Conservation (phyloP, 495 filamentous ascomycete genomes). For the Echria macrotheca region DNA sequence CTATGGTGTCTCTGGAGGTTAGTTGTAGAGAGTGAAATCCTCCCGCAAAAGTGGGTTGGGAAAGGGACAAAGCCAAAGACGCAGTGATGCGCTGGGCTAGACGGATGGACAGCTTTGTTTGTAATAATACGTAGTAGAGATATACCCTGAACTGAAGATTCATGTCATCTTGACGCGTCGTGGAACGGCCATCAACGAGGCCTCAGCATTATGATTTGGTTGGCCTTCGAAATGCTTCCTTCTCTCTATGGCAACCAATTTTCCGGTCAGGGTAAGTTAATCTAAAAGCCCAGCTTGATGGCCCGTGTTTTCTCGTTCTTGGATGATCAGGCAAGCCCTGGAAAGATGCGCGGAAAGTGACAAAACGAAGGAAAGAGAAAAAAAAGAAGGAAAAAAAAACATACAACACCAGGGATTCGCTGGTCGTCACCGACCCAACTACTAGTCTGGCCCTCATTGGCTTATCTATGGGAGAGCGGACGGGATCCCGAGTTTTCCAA, state of each 20-base stretch:
- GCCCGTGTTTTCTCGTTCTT: too few species aligned
- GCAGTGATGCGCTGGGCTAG: constrained; percentile 19
- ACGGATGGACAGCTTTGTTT: background rate
- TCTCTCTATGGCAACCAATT: too few species aligned
- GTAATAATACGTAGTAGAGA: background rate
- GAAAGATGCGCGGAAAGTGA: too few species aligned
- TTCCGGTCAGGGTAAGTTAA: too few species aligned
- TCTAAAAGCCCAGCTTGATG: too few species aligned
- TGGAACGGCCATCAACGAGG: too few species aligned
- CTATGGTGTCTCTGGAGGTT: constrained; percentile 80
- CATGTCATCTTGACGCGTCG: too few species aligned
- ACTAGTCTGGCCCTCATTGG: constrained; percentile 32
- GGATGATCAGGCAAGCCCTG: too few species aligned
- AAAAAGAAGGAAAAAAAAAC: too few species aligned
- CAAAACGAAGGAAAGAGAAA: too few species aligned
- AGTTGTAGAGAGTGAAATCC: constrained; percentile 52
- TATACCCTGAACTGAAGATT: constrained; percentile 6
- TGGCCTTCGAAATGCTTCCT: too few species aligned
- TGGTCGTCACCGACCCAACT: constrained; percentile 47
- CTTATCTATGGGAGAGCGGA: constrained; percentile 47
- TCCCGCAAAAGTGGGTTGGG: constrained; percentile 21
- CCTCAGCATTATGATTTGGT: too few species aligned
- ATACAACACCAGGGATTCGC: constrained; percentile 5
- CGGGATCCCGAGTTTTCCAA: constrained; percentile 45
- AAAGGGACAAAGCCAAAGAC: constrained; percentile 34